Conservation (phyloP, 148 eudicot genomes). For the Spergularia marina region DNA sequence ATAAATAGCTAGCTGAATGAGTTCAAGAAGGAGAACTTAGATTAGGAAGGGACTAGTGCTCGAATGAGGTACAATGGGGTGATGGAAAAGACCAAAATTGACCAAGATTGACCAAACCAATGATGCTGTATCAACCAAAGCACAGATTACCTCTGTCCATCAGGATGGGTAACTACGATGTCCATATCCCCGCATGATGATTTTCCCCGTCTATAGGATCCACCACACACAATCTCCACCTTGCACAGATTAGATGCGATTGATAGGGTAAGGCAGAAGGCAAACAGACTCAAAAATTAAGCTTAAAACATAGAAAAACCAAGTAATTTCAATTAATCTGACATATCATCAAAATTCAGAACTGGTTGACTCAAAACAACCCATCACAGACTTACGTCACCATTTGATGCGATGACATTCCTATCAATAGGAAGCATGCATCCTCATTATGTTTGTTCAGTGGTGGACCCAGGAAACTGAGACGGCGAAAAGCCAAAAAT, state of each 20-base stretch:
- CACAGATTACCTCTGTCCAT: constrained; percentile 69
- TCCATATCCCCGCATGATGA: constrained; percentile 95
- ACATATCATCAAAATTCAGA: not conserved
- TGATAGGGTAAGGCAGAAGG: not conserved
- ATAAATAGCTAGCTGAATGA: too few species aligned
- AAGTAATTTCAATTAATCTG: not conserved
- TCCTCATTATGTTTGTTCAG: not conserved
- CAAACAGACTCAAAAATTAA: not conserved
- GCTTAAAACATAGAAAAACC: not conserved
- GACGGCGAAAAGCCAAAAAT: too few species aligned
- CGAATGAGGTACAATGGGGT: too few species aligned
- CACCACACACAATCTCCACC: constrained; percentile 80
- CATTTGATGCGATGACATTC: not conserved
- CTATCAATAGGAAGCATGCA: not conserved
- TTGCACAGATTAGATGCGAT: constrained; percentile 27
- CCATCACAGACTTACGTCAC: not conserved
- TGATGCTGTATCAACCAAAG: not conserved
- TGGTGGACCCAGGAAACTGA: too few species aligned
- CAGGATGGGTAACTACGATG: constrained; percentile 87
- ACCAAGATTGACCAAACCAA: not conserved
- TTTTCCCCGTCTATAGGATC: constrained; percentile 96
- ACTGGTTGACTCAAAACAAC: not conserved
- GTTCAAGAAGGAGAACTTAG: too few species aligned
- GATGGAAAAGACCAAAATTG: too few species aligned
- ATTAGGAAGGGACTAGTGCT: too few species aligned